Evolutionary conservation across 1,139 yeast species (phyloP).

Genomic region (Magnusiomyces fungicola): DNA sequence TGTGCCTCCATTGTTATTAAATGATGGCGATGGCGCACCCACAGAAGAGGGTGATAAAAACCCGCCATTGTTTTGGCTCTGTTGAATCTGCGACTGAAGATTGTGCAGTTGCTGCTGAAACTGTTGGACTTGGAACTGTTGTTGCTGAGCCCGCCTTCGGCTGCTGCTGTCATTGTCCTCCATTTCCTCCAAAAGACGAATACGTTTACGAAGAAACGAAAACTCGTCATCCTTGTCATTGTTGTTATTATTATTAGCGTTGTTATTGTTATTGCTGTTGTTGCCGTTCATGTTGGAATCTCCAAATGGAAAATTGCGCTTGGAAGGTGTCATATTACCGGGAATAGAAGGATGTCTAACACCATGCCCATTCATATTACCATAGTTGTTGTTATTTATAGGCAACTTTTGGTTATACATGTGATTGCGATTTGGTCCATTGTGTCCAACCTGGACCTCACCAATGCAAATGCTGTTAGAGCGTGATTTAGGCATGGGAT

Average conservation of each 20-base stretch:
- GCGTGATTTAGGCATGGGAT: neutral
- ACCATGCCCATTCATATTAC: too few relatives aligned
- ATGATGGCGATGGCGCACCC: too few relatives aligned
- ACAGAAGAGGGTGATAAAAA: too few relatives aligned
- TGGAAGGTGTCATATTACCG: too few relatives aligned
- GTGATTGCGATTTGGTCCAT: too few relatives aligned
- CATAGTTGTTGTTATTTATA: too few relatives aligned
- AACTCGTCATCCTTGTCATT: neutral
- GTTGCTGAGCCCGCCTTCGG: neutral
- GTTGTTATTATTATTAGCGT: neutral
- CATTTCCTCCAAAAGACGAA: constrained; percentile 26
- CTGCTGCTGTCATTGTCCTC: constrained; percentile 3
- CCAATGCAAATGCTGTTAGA: neutral
- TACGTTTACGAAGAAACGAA: constrained; percentile 25
- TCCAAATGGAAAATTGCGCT: too few relatives aligned
- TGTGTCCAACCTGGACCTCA: neutral
- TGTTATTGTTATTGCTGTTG: neutral
- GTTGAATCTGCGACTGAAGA: neutral
- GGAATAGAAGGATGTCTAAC: too few relatives aligned
- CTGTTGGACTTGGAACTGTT: neutral
- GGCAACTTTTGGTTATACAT: too few relatives aligned
- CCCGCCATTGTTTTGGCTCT: too few relatives aligned
- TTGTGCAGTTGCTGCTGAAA: neutral
- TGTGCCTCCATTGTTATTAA: too few relatives aligned
- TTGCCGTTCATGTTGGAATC: too few relatives aligned